A percentile compares a stretch with the other conserved stretches of the same genome.
Evolutionary conservation across 2,329 filamentous ascomycete genomes (phyloP).

Genomic region (Pyricularia sp.): DNA sequence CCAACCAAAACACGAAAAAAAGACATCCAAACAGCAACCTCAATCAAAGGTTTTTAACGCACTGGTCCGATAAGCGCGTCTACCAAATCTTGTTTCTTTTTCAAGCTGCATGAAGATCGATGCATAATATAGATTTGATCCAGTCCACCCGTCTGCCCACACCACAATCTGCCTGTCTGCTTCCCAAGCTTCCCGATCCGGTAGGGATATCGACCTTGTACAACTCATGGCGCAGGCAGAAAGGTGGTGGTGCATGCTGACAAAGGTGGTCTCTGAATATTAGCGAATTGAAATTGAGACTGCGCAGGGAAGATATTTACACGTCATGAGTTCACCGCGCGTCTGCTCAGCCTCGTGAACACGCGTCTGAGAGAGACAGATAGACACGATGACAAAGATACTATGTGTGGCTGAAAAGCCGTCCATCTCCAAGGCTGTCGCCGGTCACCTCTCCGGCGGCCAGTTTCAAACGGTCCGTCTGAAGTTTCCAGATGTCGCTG

Average conservation of each 20-base stretch:
- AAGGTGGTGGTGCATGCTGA: background rate
- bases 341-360: background rate
- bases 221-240: background rate
- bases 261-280: background rate
- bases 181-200: background rate
- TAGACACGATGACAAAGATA: slow-evolving; percentile 36
- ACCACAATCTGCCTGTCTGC: background rate
- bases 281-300: background rate
- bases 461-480: slow-evolving; percentile 55
- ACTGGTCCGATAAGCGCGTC: background rate
- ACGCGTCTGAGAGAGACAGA: background rate
- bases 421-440: slow-evolving; percentile 91
- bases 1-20: background rate
- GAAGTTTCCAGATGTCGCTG: background rate
- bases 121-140: background rate
- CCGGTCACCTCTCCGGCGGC: slow-evolving; percentile 78
- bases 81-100: background rate
- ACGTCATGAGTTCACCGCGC: background rate
- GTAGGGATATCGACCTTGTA: background rate
- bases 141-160: background rate
- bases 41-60: background rate
- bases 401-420: slow-evolving; percentile 60
- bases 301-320: background rate
- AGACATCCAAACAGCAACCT: background rate
- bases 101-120: background rate